These are phyloP conservation scores for Monosporascus ibericus DNA, from an alignment of 2,329 filamentous ascomycete species.

Conservation along the genomic window DNA sequence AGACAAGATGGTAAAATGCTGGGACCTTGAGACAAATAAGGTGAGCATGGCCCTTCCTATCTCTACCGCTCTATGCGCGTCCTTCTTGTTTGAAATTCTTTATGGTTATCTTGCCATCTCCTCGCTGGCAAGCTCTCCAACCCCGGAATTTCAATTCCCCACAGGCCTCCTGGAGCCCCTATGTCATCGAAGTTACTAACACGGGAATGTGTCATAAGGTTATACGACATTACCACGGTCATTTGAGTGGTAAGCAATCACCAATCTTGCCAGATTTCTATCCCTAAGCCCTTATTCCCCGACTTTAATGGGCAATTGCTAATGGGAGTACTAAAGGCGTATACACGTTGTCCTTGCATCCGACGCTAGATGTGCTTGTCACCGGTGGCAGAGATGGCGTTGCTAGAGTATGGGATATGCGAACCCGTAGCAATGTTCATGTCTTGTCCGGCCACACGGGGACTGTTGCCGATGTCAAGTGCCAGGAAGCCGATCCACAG, in stretches of 20 bases:
- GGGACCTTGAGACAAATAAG: constrained; percentile 99
- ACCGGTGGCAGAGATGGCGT: constrained; percentile 94
- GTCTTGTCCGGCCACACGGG: constrained; percentile 86
- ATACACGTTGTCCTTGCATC: constrained; percentile 88
- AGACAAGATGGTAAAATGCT: constrained; percentile 99
- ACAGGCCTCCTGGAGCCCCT: neutral
- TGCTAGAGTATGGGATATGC: constrained; percentile 96
- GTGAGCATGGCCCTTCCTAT: constrained; percentile 27
- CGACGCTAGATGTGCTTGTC: constrained; percentile 87
- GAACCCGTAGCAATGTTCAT: constrained; percentile 90
- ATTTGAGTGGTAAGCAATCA: constrained; percentile 58
- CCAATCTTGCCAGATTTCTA: neutral
- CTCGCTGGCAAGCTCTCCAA: too few species aligned
- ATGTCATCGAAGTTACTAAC: neutral
- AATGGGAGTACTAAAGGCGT: constrained; percentile 45
- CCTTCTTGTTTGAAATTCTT: too few species aligned
- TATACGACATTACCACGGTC: constrained; percentile 94
- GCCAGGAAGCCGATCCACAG: constrained; percentile 94
- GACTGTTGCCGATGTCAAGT: constrained; percentile 83
- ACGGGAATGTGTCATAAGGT: constrained; percentile 30
- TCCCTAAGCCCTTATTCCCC: neutral
- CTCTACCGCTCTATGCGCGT: neutral
- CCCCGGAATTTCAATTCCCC: neutral
- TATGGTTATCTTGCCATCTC: too few species aligned
- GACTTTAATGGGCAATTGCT: neutral